Conservation (phyloP, 2,329 filamentous ascomycete genomes). For the Aurifilum marmelostoma region DNA sequence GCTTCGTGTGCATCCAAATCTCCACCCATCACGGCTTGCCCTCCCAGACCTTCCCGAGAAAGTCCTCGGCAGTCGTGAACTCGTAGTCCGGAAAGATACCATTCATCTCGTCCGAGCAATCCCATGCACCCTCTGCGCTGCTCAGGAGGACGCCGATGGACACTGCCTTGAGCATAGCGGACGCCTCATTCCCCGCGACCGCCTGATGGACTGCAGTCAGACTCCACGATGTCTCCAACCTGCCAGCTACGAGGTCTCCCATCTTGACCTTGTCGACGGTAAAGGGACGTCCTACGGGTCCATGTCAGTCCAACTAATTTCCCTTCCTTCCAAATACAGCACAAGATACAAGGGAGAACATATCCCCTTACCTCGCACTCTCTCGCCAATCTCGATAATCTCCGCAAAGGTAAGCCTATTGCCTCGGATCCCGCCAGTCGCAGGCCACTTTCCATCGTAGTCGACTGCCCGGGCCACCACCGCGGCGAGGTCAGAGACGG, state of each 20-base stretch:
- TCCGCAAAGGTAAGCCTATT: slow-evolving; percentile 40
- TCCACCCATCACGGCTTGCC: slow-evolving; percentile 37
- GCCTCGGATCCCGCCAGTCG: slow-evolving; percentile 45
- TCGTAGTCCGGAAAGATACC: slow-evolving; percentile 46
- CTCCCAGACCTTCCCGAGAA: slow-evolving; percentile 41
- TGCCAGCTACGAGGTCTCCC: slow-evolving; percentile 51
- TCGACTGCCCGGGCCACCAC: slow-evolving; percentile 46
- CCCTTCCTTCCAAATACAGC: background rate
- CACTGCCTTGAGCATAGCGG: slow-evolving; percentile 41
- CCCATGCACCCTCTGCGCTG: slow-evolving; percentile 46
- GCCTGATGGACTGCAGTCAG: slow-evolving; percentile 38
- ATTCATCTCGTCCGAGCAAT: slow-evolving; percentile 49
- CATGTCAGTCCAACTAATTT: background rate
- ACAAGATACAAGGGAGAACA: background rate
- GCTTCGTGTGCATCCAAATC: background rate
- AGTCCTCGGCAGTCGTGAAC: slow-evolving; percentile 46
- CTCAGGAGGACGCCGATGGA: slow-evolving; percentile 47
- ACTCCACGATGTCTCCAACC: slow-evolving; percentile 46
- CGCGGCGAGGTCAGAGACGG: slow-evolving; percentile 46
- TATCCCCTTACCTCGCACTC: slow-evolving; percentile 22
- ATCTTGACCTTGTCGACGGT: slow-evolving; percentile 48
- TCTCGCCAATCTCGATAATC: slow-evolving; percentile 43
- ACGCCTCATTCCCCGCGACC: slow-evolving; percentile 41
- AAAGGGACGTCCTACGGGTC: slow-evolving; percentile 40
- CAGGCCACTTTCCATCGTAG: slow-evolving; percentile 48